Percentiles rank a stretch among this genome's conserved stretches.
Conservation (phyloP, 768 basidiomycete genomes). For the Tubosaeta sp. region DNA sequence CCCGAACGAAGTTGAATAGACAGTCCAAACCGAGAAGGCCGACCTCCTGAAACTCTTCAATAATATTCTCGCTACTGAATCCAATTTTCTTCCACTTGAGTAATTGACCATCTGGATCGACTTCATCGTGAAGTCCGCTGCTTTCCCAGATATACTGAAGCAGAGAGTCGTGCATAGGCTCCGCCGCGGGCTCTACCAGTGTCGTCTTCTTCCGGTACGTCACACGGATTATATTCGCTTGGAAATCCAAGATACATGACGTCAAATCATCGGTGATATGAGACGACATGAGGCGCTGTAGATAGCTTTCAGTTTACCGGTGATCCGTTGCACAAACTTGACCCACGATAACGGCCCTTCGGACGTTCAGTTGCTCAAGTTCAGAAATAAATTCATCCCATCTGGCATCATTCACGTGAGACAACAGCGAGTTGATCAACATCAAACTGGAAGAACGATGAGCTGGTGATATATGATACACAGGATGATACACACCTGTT, state of each 20-base stretch:
- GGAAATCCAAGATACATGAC: constrained; percentile 83
- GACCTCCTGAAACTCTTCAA: constrained; percentile 71
- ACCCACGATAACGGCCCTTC: constrained; percentile 78
- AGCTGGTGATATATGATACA: neutral
- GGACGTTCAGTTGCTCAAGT: constrained; percentile 70
- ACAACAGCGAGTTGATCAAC: constrained; percentile 81
- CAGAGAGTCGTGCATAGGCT: constrained; percentile 51
- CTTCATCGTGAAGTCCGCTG: constrained; percentile 52
- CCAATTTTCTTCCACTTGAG: constrained; percentile 78
- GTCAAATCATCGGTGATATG: constrained; percentile 78
- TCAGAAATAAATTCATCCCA: constrained; percentile 80
- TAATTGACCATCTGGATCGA: constrained; percentile 43
- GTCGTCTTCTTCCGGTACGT: constrained; percentile 80
- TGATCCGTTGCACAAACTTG: neutral
- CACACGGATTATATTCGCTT: constrained; percentile 77
- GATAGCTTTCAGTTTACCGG: constrained; percentile 8
- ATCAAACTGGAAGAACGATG: constrained; percentile 59
- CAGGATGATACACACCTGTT: constrained; percentile 51
- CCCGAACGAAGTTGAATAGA: constrained; percentile 69
- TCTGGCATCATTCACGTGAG: constrained; percentile 69
- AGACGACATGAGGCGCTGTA: constrained; percentile 76
- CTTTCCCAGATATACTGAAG: constrained; percentile 67
- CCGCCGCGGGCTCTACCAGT: constrained; percentile 62
- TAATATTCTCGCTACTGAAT: constrained; percentile 70
- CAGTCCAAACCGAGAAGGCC: constrained; percentile 82